Base-by-base conservation (phyloP, 495 filamentous ascomycete genomes). In the Penicillium odoratum region DNA sequence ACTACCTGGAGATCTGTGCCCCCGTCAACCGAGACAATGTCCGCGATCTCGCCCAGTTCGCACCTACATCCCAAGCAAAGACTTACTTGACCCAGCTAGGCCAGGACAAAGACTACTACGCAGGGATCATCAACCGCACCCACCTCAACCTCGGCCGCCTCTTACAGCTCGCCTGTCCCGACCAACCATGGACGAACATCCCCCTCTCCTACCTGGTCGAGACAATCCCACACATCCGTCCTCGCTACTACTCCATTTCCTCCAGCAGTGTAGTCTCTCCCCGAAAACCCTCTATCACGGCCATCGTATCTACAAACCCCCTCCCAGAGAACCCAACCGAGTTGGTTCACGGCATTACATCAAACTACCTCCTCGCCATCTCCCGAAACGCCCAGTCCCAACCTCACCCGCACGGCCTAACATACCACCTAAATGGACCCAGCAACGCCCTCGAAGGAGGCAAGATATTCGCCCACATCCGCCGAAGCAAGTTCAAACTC, bases 221-320 rank as follows among this genome's bases (percentile, higher is more conserved):
- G 58, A 72, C 68, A 6, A 60, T 83, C 5, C 68, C 69, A 4
- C 54, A 65, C 34, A 68, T 76, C 43, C 75, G 77, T 33, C 76
- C 80, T 2, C 76, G 81, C 33, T 79, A 77, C 65, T 83, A 83
- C 65, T 82, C 79, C 51, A 83, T 83, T 61, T 81, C 81, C 15
- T 82, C 79, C 7, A 78, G 74, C 30, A 75, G 73, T 13, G 65
- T 79, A 7, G 65, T 81, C 40, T 65, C 71, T 7, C 74, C 78
- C 0, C 73, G 76, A 15, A 65, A 70, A 36, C 62, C 73, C 21
- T 66, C 76, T 6, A 74, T 81, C 49, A 81, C 80, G 0, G 75
- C 71, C 7, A 65, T 78, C 21, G 76, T 79, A 16, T 65, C 71
- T 13, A 66, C 68, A 31, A 64, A 63, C 0, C 53, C 65, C 3